Base-by-base conservation (phyloP, 371 early-diverging fungal species). In the Mortierella sp. region DNA sequence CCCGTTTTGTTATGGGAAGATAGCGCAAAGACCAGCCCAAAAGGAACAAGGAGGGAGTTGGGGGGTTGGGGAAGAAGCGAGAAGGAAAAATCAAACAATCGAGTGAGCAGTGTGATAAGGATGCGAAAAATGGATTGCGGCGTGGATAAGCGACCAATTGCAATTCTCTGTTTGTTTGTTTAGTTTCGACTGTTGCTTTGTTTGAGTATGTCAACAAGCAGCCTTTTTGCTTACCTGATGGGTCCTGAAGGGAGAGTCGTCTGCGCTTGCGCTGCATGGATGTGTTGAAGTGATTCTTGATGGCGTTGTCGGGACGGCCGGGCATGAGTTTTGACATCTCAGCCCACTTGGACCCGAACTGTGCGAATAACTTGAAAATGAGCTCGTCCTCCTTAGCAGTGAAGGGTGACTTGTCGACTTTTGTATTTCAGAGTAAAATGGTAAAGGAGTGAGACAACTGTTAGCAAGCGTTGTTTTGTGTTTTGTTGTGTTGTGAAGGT, bases 211-310 rank as follows among this genome's bases (percentile, higher is more conserved):
- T 48, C 48, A 14, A 48, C 48, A 48, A 48, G 48, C 2, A 34
- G 65, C 21, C 31, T 65, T 38, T 24, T 65, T 65, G 65, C 19
- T 45, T 81, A 81, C 81, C 81, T 55, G 81, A 44, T 45, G 81
- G 77, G 31, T 81, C 81, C 38, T 81, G 81, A 6, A 81, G 74
- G 57, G 77, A 77, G 68, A 81, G 77, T 44, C 81, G n/a, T 63
- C 83, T 78, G 13, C 81, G 75, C 77, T 87, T 87, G 63, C 88
- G 88, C 70, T 87, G 88, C 78, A 87, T 83, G 47, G 84, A 78
- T 9, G 88, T 87, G 72, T 87, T 87, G 81, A 83, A 87, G 55
- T 81, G 81, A 68, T 87, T 87, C 75, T 87, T 87, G 79, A 87
- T 87, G 65, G 88, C 81, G 44, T 87, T 87, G 24, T 87, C 88